Conservation (phyloP, 495 filamentous ascomycete genomes). For the Trichoderma asperelloides region DNA sequence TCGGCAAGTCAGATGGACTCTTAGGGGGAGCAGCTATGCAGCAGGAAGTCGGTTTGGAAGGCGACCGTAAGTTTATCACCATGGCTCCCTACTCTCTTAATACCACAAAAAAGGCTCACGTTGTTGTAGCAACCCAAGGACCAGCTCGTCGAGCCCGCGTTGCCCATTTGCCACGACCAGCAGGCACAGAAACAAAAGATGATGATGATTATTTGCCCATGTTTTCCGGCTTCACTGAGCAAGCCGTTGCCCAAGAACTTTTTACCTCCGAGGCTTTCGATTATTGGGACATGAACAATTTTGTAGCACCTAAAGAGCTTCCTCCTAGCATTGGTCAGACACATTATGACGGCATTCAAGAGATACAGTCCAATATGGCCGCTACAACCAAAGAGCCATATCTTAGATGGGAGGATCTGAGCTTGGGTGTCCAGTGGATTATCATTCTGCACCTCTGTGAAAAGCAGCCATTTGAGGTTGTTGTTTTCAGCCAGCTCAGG, state of each 20-base stretch:
- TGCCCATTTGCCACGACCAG: neutral
- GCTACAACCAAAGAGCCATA: neutral
- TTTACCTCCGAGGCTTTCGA: neutral
- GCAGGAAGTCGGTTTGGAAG: too few species aligned
- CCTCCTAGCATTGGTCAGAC: neutral
- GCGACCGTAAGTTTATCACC: too few species aligned
- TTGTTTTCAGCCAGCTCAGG: neutral
- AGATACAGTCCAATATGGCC: too few species aligned
- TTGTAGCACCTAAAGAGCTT: neutral
- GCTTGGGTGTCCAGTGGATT: neutral
- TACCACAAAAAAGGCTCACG: too few species aligned
- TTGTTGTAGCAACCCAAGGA: too few species aligned
- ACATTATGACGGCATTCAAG: neutral
- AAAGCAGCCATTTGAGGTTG: neutral
- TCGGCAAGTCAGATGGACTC: too few species aligned
- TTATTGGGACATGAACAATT: neutral
- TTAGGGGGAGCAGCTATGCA: too few species aligned
- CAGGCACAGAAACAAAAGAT: neutral
- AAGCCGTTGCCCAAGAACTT: neutral
- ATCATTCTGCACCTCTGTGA: neutral
- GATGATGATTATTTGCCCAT: neutral
- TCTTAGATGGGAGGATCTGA: neutral
- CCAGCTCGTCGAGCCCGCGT: neutral
- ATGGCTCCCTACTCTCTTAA: too few species aligned
- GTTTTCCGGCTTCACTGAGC: neutral